A percentile compares a stretch with the other conserved stretches of the same genome.
phyloP scores from a whole-genome alignment of 495 filamentous ascomycete species.

The Amphirosellinia nigrospora region DNA sequence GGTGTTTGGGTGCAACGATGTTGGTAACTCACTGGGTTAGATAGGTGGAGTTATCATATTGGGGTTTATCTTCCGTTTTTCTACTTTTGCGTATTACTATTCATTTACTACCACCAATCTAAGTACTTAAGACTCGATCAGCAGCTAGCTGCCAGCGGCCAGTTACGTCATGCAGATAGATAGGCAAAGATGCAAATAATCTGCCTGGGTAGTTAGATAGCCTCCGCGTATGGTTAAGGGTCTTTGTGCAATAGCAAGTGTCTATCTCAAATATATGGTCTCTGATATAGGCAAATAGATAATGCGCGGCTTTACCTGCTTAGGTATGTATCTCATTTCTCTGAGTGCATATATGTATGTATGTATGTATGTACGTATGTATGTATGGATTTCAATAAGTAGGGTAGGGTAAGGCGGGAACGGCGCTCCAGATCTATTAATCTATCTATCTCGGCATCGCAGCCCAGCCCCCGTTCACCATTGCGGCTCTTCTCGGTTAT shows the following conservation, averaged over 20 bases:
- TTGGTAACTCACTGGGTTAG: too few relatives aligned
- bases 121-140: not conserved
- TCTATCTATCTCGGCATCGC: not conserved
- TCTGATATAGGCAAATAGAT: too few relatives aligned
- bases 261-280: too few relatives aligned
- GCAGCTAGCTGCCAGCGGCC: not conserved
- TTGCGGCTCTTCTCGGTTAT: not conserved
- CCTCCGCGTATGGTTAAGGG: too few relatives aligned
- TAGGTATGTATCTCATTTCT: too few relatives aligned
- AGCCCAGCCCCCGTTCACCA: not conserved
- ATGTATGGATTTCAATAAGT: not conserved
- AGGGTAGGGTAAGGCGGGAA: not conserved
- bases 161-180: not conserved
- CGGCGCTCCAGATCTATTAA: not conserved
- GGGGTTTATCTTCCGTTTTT: not conserved
- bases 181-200: not conserved
- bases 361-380: not conserved
- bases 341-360: too few relatives aligned
- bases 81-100: not conserved
- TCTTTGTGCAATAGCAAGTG: too few relatives aligned
- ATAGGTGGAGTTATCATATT: too few relatives aligned
- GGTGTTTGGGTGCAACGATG: too few relatives aligned
- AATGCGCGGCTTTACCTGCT: too few relatives aligned
- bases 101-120: not conserved
- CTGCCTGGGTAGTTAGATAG: too few relatives aligned